These are phyloP conservation scores for Akebia trifoliata DNA, from an alignment of 164 flowering plant genomes.

Conservation along the genomic window DNA sequence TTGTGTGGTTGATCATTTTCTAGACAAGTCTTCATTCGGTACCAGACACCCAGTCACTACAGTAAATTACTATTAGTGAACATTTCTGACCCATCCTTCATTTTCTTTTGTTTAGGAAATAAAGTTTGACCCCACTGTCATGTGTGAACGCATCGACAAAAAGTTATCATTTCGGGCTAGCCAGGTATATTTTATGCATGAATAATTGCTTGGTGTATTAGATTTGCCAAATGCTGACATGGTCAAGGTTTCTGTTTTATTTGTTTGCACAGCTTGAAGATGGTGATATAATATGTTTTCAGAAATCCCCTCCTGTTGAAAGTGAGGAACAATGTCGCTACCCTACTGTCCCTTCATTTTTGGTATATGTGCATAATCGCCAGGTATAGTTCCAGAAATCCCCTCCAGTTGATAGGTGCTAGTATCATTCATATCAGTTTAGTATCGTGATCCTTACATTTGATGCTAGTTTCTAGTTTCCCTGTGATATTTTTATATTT, in stretches of 20 bases:
- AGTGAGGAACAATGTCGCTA: conserved; percentile 45
- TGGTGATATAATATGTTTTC: conserved; percentile 94
- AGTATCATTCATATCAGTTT: too few relatives aligned
- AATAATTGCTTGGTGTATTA: background rate
- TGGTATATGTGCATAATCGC: conserved; percentile 93
- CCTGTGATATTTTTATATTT: too few relatives aligned
- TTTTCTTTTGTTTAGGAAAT: conserved; percentile 59
- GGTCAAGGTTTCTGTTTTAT: background rate
- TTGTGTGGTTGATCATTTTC: background rate
- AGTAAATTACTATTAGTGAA: background rate
- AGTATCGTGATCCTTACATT: too few relatives aligned
- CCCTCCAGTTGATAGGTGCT: too few relatives aligned
- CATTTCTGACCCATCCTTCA: background rate
- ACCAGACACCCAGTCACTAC: background rate
- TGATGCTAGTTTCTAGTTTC: too few relatives aligned
- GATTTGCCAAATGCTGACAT: background rate
- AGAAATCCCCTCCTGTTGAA: conserved; percentile 46
- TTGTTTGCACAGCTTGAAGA: conserved; percentile 77
- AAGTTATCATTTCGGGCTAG: conserved; percentile 64
- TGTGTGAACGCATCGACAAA: conserved; percentile 90
- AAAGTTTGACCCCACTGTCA: conserved; percentile 86
- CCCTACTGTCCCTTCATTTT: conserved; percentile 80
- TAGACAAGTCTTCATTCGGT: background rate
- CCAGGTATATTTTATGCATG: conserved; percentile 46
- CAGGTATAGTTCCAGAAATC: conserved; percentile 51